Base-by-base conservation (phyloP, 768 basidiomycete species). In the Thelephora ganbajun region DNA sequence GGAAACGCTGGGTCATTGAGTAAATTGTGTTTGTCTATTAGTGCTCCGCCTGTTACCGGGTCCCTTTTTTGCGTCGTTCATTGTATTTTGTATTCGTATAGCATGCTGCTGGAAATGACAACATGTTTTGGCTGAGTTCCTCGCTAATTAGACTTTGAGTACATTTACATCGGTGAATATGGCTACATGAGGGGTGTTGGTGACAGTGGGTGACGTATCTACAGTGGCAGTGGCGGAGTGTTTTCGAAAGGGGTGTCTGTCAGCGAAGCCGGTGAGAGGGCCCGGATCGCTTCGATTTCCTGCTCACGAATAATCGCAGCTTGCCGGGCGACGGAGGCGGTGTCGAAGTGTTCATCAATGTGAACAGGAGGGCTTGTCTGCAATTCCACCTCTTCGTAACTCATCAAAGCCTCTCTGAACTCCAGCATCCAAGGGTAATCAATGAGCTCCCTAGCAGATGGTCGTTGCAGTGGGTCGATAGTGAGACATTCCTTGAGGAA, bases 401-500 rank as follows among this genome's bases (percentile, higher is more conserved):
- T 77, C 44, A 74, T 59, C 34, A 89, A 67, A 7, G 79, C 75
- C 56, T 81, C 83, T 46, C 81, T 76, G 62, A 90, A 82, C 47
- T 83, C 79, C 35, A 83, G 67, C 73, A 94, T 85, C 94, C 96
- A 98, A 13, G 78, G 74, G 62, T 97, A 88, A 35, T 80, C 72
- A 66, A 92, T 76, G 23, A 98, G 74, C 57, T 96, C 90, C 18
- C 69, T 63, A 0, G 96, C 91, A 11, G 81, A 79, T 0, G 96
- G 94, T 39, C 96, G 77, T 50, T 74, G 66, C 59, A 81, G 69
- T 0, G 92, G 79, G 57, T 94, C 90, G 45, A 98, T 83, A 11
- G 76, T 88, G 36, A 99, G 67, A 63, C 94, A 98, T 56, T 80
- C 78, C 50, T 86, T 83, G 66, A 96, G 93, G 62, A 98, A 98